phyloP scores from a whole-genome alignment of 1,139 yeast genomes.

The Candida labiduridarum region DNA sequence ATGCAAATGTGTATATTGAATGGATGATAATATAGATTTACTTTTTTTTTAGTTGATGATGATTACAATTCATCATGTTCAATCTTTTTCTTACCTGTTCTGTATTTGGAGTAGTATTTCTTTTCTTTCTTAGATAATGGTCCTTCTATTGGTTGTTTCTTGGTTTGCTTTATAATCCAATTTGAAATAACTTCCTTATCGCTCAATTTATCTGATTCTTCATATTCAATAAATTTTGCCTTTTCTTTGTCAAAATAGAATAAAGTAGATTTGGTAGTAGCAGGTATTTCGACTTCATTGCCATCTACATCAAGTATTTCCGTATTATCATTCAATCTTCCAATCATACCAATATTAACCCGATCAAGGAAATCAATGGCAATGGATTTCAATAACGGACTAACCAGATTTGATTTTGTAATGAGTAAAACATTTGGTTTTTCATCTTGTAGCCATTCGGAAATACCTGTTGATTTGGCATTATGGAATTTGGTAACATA shows the following conservation, averaged over 20 bases:
- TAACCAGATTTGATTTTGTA: slow-evolving; percentile 48
- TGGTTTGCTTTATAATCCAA: slow-evolving; percentile 37
- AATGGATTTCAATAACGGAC: slow-evolving; percentile 69
- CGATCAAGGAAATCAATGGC: slow-evolving; percentile 68
- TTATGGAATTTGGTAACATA: slow-evolving; percentile 58
- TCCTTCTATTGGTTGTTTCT: slow-evolving; percentile 40
- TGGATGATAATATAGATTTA: not conserved
- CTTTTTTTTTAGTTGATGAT: not conserved
- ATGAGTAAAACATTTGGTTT: slow-evolving; percentile 44
- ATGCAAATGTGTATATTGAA: slow-evolving; percentile 5
- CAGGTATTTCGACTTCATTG: slow-evolving; percentile 24
- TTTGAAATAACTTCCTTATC: slow-evolving; percentile 35
- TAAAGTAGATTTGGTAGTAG: slow-evolving; percentile 28
- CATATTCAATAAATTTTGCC: slow-evolving; percentile 24
- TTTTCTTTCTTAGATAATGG: slow-evolving; percentile 38
- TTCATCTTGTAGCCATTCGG: slow-evolving; percentile 30
- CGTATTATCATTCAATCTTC: slow-evolving; percentile 21
- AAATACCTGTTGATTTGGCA: slow-evolving; percentile 24
- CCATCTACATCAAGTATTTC: slow-evolving; percentile 22
- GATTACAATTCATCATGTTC: slow-evolving; percentile 38
- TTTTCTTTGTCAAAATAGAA: slow-evolving; percentile 28
- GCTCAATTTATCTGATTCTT: slow-evolving; percentile 26
- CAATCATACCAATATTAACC: slow-evolving; percentile 33
- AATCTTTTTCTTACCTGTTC: slow-evolving; percentile 30
- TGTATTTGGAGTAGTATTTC: slow-evolving; percentile 31